phyloP scores from a whole-genome alignment of 208 protist species.

The Leishmania lainsoni region DNA sequence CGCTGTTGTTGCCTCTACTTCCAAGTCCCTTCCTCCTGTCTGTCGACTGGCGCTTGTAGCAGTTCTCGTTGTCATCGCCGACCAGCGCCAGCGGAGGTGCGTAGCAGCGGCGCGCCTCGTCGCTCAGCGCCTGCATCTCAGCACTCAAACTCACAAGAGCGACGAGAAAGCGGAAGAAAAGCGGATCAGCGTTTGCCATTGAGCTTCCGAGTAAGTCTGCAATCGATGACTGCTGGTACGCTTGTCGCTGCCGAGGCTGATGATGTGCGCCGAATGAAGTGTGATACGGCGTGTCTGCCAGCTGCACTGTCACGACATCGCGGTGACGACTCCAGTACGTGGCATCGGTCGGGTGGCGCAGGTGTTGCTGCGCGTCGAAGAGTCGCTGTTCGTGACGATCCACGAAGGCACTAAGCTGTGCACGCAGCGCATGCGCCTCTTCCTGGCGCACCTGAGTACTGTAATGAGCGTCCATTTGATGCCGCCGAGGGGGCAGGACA shows the following conservation, averaged over 20 bases:
- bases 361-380: constrained; percentile 52
- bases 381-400: constrained; percentile 57
- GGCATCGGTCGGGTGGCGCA: constrained; percentile 49
- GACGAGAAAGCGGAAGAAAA: constrained; percentile 48
- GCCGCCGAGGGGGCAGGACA: not conserved
- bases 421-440: constrained; percentile 16
- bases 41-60: constrained; percentile 5
- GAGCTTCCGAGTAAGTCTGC: constrained; percentile 42
- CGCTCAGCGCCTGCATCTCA: constrained; percentile 55
- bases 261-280: constrained; percentile 6
- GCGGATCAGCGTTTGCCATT: constrained; percentile 34
- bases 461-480: constrained; percentile 24
- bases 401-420: constrained; percentile 48
- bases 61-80: constrained; percentile 42
- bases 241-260: constrained; percentile 20
- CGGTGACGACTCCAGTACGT: constrained; percentile 50
- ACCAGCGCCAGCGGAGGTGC: constrained; percentile 54
- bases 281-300: constrained; percentile 23
- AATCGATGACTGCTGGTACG: constrained; percentile 32
- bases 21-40: not conserved
- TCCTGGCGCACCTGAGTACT: constrained; percentile 21
- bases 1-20: not conserved
- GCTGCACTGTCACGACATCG: constrained; percentile 39
- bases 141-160: constrained; percentile 36
- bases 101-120: constrained; percentile 40